These are phyloP conservation scores for Gossypium thurberi DNA, from an alignment of 345 rosid genomes.

Conservation along the genomic window DNA sequence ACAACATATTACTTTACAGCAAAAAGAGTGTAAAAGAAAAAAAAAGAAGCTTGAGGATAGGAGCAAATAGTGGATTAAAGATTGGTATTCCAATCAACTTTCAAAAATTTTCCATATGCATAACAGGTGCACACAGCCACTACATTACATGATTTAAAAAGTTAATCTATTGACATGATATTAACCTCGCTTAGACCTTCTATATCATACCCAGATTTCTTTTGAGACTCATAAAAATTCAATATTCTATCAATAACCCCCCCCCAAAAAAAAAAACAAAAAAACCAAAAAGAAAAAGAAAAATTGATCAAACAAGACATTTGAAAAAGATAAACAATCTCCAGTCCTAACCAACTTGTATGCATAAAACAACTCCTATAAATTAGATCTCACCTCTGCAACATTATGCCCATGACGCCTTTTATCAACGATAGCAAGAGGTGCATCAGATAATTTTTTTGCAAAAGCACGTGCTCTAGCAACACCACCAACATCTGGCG, in stretches of 20 bases:
- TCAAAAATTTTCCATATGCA: background rate
- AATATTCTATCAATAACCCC: background rate
- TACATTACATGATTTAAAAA: background rate
- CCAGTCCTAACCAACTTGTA: background rate
- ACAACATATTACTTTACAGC: background rate
- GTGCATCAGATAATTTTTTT: conserved; percentile 92
- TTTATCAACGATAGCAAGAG: conserved; percentile 95
- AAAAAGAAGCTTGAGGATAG: conserved; percentile 1
- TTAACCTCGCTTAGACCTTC: background rate
- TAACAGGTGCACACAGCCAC: background rate
- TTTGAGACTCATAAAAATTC: conserved; percentile 1
- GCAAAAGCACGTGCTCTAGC: conserved; percentile 96
- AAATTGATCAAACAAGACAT: background rate
- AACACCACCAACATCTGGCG: conserved; percentile 98
- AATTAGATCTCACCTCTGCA: conserved; percentile 62
- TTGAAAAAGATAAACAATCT: background rate
- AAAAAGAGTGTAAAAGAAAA: background rate
- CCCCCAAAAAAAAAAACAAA: background rate
- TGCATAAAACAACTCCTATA: background rate
- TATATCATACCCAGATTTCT: background rate
- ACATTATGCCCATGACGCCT: conserved; percentile 95
- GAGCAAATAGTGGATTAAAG: conserved; percentile 2
- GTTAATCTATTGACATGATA: background rate
- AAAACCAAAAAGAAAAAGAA: no score
- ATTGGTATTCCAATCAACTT: background rate